phyloP scores from a whole-genome alignment of 2,329 filamentous ascomycete species.

The Aspergillus phoenicis region DNA sequence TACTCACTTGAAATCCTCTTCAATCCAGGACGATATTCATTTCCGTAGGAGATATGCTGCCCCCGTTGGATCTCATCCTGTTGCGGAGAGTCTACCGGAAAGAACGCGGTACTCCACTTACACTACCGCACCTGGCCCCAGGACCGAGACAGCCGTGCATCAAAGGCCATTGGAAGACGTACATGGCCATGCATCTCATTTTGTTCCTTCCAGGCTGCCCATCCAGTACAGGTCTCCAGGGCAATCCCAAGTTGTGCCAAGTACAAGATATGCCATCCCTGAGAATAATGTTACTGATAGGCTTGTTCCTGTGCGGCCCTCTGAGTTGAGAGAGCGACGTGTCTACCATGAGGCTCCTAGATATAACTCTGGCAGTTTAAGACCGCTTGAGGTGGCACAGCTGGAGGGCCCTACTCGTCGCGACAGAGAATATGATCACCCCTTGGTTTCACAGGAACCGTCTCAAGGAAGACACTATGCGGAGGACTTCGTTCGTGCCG shows the following conservation, averaged over 20 bases:
- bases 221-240: conserved; percentile 14
- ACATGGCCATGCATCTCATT: conserved; percentile 20
- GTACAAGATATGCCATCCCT: conserved; percentile 20
- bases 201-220: conserved; percentile 15
- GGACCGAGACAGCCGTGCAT: conserved; percentile 22
- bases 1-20: conserved; percentile 18
- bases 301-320: conserved; percentile 18
- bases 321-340: conserved; percentile 20
- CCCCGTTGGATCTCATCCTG: conserved; percentile 22
- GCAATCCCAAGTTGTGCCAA: conserved; percentile 17
- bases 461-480: conserved; percentile 35
- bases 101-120: conserved; percentile 19
- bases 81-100: conserved; percentile 23
- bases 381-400: conserved; percentile 15
- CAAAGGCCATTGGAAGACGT: conserved; percentile 21
- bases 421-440: conserved; percentile 21
- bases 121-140: conserved; percentile 18
- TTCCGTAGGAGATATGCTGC: conserved; percentile 27
- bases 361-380: conserved; percentile 16
- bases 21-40: conserved; percentile 22
- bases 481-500: conserved; percentile 40
- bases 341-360: conserved; percentile 25
- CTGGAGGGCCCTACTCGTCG: conserved; percentile 18
- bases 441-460: conserved; percentile 20
- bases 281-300: conserved; percentile 25